Conservation (phyloP, 768 basidiomycete genomes). For the Trametes sanguinea region DNA sequence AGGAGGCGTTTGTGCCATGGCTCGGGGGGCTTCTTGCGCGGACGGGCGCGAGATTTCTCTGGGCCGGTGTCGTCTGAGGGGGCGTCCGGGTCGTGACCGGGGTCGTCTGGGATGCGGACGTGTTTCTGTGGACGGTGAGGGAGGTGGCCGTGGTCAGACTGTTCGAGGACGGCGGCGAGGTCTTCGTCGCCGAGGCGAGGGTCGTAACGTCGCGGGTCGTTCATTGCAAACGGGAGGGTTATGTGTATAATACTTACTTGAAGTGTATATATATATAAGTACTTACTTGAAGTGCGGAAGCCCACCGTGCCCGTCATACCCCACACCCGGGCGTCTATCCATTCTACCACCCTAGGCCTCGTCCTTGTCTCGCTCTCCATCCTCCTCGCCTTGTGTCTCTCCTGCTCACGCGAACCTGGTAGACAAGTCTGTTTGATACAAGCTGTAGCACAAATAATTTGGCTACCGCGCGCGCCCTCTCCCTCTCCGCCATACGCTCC, state of each 20-base stretch:
- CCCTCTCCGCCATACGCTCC: too few species aligned
- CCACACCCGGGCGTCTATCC: too few species aligned
- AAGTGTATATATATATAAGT: neutral
- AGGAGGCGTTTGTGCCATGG: conserved; percentile 8
- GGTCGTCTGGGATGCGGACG: conserved; percentile 12
- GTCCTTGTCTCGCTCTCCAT: too few species aligned
- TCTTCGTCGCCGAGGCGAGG: conserved; percentile 35
- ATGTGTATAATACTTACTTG: neutral
- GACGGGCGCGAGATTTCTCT: neutral
- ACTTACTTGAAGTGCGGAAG: too few species aligned
- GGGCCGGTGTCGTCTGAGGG: neutral
- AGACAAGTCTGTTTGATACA: neutral
- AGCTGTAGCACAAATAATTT: too few species aligned
- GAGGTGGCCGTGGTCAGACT: neutral
- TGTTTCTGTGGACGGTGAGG: conserved; percentile 9
- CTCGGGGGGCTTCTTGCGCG: neutral
- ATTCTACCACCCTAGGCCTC: too few species aligned
- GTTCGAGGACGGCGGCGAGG: conserved; percentile 8
- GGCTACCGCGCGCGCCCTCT: too few species aligned
- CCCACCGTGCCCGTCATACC: too few species aligned
- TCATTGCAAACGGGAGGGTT: neutral
- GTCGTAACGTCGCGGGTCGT: conserved; percentile 24
- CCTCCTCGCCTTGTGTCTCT: too few species aligned
- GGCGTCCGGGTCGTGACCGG: neutral
- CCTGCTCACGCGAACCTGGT: too few species aligned